These are phyloP conservation scores for Pleurotus djamor DNA, from an alignment of 768 basidiomycete genomes.

Conservation along the genomic window DNA sequence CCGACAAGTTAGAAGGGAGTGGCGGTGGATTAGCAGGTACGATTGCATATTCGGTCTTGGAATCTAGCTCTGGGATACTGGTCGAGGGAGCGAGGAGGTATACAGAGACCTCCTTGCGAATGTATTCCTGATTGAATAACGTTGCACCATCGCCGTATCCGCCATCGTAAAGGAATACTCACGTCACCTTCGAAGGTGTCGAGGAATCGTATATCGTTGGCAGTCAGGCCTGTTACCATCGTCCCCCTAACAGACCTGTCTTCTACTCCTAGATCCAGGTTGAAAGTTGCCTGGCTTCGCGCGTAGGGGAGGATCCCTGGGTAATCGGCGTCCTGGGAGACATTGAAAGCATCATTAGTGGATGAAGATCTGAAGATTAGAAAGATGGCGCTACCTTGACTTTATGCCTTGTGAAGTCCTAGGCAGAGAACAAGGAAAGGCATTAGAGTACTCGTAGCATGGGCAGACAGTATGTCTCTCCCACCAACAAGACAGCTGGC, in stretches of 20 bases:
- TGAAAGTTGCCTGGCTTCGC: conserved; percentile 44
- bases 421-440: conserved; percentile 2
- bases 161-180: conserved; percentile 16
- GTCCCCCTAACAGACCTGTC: conserved; percentile 78
- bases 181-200: conserved; percentile 86
- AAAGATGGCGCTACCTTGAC: conserved; percentile 48
- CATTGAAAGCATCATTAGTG: neutral
- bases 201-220: conserved; percentile 59
- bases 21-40: conserved; percentile 41
- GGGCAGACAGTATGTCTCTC: conserved; percentile 14
- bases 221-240: conserved; percentile 70
- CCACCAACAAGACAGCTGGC: conserved; percentile 73
- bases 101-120: conserved; percentile 48
- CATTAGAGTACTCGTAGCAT: neutral
- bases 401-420: conserved; percentile 83
- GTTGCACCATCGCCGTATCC: neutral
- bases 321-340: conserved; percentile 64
- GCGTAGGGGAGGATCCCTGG: conserved; percentile 75
- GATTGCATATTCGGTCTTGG: conserved; percentile 26
- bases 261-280: conserved; percentile 48
- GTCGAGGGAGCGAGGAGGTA: conserved; percentile 49
- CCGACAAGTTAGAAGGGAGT: conserved; percentile 27
- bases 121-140: conserved; percentile 62
- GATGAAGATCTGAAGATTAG: neutral
- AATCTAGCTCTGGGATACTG: conserved; percentile 14